Percentiles rank a stretch among this genome's conserved stretches.
Evolutionary conservation across 306 rosid genomes (phyloP).

Genomic region (Aeschynomene evenia): DNA sequence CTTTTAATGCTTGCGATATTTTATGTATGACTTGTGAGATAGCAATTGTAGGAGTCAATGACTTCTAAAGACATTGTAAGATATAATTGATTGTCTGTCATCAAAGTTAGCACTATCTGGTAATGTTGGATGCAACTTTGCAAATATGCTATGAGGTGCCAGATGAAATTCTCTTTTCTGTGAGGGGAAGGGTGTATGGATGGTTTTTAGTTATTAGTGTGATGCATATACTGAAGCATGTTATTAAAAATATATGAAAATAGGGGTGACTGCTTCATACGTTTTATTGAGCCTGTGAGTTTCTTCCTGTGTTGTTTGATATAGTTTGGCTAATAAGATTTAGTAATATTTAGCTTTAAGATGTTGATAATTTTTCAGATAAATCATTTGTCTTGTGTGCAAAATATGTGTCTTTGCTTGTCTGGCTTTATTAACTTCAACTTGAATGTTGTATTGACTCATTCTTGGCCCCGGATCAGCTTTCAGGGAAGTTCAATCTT

Average conservation of each 20-base stretch:
- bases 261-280: background rate
- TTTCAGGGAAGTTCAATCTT: constrained; percentile 72
- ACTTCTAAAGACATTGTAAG: too few species aligned
- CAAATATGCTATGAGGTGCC: background rate
- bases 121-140: background rate
- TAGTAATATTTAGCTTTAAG: background rate
- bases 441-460: constrained; percentile 32
- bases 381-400: background rate
- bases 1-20: too few species aligned
- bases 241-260: background rate
- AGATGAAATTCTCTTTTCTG: background rate
- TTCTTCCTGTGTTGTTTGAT: background rate
- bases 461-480: constrained; percentile 48
- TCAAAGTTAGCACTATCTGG: background rate
- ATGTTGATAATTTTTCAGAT: background rate
- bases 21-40: too few species aligned
- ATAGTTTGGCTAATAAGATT: background rate
- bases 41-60: too few species aligned
- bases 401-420: background rate
- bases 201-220: background rate
- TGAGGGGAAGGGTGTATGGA: background rate
- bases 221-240: background rate
- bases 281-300: background rate
- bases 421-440: constrained; percentile 25
- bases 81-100: too few species aligned